Evolutionary conservation across 2,329 filamentous ascomycete species (phyloP).

Genomic region (Penicillium rolfsii): DNA sequence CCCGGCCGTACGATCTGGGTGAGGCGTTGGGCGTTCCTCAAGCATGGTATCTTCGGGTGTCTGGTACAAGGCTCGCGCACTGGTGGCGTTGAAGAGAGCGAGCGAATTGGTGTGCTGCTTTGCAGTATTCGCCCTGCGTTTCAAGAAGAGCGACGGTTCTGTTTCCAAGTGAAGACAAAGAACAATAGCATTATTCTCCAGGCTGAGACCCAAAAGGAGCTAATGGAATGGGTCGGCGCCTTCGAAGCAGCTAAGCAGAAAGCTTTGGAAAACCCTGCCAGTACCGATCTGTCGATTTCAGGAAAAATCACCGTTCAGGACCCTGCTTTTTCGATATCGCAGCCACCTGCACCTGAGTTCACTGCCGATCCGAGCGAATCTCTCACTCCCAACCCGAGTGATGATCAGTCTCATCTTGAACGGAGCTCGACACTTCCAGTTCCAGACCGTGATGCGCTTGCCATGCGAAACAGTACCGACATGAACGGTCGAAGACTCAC

Average conservation of each 20-base stretch:
- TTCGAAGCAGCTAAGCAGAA: slow-evolving; percentile 94
- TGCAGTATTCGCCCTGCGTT: slow-evolving; percentile 91
- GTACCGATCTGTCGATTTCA: slow-evolving; percentile 52
- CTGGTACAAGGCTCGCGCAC: slow-evolving; percentile 78
- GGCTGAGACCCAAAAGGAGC: slow-evolving; percentile 85
- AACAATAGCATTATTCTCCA: slow-evolving; percentile 87
- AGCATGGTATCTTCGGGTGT: slow-evolving; percentile 95
- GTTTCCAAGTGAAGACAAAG: slow-evolving; percentile 98
- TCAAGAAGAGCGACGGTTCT: slow-evolving; percentile 91
- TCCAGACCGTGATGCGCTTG: slow-evolving; percentile 62
- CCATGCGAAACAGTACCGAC: slow-evolving; percentile 73
- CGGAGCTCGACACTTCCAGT: slow-evolving; percentile 67
- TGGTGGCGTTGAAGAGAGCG: slow-evolving; percentile 88
- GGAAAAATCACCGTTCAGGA: slow-evolving; percentile 54
- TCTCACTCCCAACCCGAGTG: slow-evolving; percentile 57
- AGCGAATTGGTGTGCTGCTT: slow-evolving; percentile 91
- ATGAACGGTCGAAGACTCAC: slow-evolving; percentile 58
- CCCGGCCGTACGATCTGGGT: slow-evolving; percentile 89
- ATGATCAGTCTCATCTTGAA: slow-evolving; percentile 61
- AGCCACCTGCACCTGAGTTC: slow-evolving; percentile 86
- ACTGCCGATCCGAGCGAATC: slow-evolving; percentile 76
- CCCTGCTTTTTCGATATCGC: slow-evolving; percentile 89
- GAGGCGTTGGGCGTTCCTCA: slow-evolving; percentile 92
- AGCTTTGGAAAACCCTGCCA: slow-evolving; percentile 74
- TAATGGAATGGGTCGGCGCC: slow-evolving; percentile 92